Percentiles rank a stretch among this genome's conserved stretches.
Evolutionary conservation across 2,329 filamentous ascomycete genomes (phyloP).

Genomic region (Penicillium sp.): DNA sequence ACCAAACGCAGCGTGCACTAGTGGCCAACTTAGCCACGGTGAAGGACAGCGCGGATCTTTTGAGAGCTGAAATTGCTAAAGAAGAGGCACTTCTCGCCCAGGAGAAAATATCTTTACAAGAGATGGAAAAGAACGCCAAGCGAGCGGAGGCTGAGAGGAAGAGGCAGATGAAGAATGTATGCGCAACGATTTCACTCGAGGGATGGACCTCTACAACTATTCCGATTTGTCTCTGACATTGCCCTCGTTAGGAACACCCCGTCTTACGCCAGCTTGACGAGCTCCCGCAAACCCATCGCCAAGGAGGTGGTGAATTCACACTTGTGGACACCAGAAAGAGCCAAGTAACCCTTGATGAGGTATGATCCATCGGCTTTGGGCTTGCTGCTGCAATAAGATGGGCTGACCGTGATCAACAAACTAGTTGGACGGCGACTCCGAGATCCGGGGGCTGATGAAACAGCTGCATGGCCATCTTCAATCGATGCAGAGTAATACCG

Average conservation of each 20-base stretch:
- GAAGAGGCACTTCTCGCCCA: constrained; percentile 46
- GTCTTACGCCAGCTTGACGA: constrained; percentile 40
- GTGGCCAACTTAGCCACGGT: constrained; percentile 44
- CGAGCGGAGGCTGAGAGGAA: constrained; percentile 42
- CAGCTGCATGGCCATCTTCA: constrained; percentile 47
- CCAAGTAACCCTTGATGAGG: constrained; percentile 36
- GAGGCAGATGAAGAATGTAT: constrained; percentile 46
- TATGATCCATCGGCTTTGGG: constrained; percentile 18
- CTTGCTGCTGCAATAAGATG: not conserved
- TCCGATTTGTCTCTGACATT: constrained; percentile 17
- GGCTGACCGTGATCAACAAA: constrained; percentile 15
- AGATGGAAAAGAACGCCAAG: constrained; percentile 48
- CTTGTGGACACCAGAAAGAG: constrained; percentile 29
- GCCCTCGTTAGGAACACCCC: constrained; percentile 40
- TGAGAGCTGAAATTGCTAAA: constrained; percentile 45
- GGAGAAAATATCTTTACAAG: constrained; percentile 44
- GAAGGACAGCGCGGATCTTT: constrained; percentile 42
- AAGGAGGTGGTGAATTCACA: constrained; percentile 30
- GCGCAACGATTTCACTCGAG: not conserved
- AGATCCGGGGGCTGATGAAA: constrained; percentile 38
- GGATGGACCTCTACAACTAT: not conserved
- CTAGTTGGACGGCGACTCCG: constrained; percentile 43
- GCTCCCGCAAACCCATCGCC: constrained; percentile 16
- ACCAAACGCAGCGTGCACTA: constrained; percentile 35
- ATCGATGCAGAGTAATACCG: constrained; percentile 48